Evolutionary conservation across 116 monocot species (phyloP), one percentile per base, ranked within the genome.

Genomic region (Iris pallida): DNA sequence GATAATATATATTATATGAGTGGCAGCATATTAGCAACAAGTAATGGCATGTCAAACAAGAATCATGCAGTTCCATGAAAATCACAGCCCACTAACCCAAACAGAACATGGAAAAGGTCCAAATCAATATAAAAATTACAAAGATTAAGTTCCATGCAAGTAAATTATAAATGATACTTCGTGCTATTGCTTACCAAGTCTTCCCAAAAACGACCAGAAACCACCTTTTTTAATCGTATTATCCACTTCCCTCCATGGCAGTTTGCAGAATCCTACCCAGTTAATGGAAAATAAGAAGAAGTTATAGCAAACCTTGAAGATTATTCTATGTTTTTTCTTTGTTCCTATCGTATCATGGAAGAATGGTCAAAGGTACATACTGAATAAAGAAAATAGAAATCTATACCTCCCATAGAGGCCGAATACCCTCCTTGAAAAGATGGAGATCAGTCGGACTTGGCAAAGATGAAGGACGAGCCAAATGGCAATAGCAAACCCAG

Each of bases 401-500:
- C 11, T 19, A 68, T 84, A 91, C 96, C 92, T 96, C 96, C 96
- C 96, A 96, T 42, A 96, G 79, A 16, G 96, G 92, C 3, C 89
- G 81, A 76, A 96, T 89, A 14, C 96, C 96, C 17, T 86, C 92
- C 78, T 96, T 96, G 76, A 96, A 96, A 65, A 96, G 85, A 81
- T 89, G 91, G 51, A 96, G 75, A 79, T 96, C 96, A 58, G 91
- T 96, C 47, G 92, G 96, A 66, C 76, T 76, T 4, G 91, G 96
- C 14, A 92, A 74, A 69, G 78, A 70, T 64, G 86, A 86, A 60
- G 96, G 87, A 5, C 89, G 89, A 42, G 89, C 60, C 51, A 96
- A 72, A 71, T 96, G 96, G 67, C 96, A 96, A 74, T 96, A 96
- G 69, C 86, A 91, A 64, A 92, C 86, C 96, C 96, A 96, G 56